Conservation (phyloP, 2,329 filamentous ascomycete species). For the Diaporthe nobilis region DNA sequence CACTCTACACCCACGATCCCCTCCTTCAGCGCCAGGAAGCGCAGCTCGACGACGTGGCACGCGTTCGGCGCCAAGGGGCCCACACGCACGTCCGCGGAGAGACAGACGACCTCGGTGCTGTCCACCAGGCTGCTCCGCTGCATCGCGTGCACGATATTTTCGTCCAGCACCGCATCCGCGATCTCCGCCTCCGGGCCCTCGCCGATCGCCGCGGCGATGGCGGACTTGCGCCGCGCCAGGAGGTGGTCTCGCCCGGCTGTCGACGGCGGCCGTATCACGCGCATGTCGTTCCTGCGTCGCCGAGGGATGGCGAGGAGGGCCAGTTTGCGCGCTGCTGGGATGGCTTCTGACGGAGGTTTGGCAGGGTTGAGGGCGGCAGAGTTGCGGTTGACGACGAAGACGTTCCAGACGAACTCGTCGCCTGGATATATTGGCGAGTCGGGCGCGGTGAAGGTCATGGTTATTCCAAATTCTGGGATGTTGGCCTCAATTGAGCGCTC, state of each 20-base stretch:
- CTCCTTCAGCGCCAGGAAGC: slow-evolving; percentile 76
- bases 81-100: slow-evolving; percentile 81
- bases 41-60: slow-evolving; percentile 80
- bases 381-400: slow-evolving; percentile 83
- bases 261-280: slow-evolving; percentile 67
- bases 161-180: slow-evolving; percentile 79
- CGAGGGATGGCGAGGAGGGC: slow-evolving; percentile 78
- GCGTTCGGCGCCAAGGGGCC: slow-evolving; percentile 80
- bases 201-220: slow-evolving; percentile 42
- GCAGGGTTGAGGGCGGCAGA: slow-evolving; percentile 51
- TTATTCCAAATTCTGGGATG: slow-evolving; percentile 77
- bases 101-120: slow-evolving; percentile 77
- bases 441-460: slow-evolving; percentile 80
- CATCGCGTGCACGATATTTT: slow-evolving; percentile 79
- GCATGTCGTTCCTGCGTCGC: slow-evolving; percentile 70
- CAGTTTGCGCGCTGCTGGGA: slow-evolving; percentile 70
- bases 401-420: slow-evolving; percentile 78
- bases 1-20: slow-evolving; percentile 81
- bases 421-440: slow-evolving; percentile 69
- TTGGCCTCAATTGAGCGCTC: slow-evolving; percentile 58
- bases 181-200: slow-evolving; percentile 49
- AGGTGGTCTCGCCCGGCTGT: slow-evolving; percentile 58
- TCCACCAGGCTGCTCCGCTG: slow-evolving; percentile 76
- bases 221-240: slow-evolving; percentile 51
- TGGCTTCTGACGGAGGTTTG: slow-evolving; percentile 50